These are phyloP conservation scores for Trichosanthes truncata DNA, from an alignment of 306 rosid species.

Conservation along the genomic window DNA sequence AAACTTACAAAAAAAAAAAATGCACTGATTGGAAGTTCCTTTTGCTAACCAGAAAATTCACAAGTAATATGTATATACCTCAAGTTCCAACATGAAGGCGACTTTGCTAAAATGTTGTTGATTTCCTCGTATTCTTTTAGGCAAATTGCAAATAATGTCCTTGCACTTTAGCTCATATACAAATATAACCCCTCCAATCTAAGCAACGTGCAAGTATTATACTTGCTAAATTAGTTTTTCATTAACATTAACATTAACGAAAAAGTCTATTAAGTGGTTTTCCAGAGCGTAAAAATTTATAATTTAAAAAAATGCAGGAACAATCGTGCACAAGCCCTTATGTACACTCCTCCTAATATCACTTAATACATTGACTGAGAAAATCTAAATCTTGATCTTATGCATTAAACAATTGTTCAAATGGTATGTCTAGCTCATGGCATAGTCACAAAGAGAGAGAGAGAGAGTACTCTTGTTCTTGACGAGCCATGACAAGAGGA, in stretches of 20 bases:
- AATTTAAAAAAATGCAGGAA: background rate
- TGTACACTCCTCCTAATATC: background rate
- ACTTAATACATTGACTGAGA: background rate
- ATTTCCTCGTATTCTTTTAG: background rate
- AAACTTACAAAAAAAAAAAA: background rate
- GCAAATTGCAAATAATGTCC: background rate
- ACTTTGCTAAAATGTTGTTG: background rate
- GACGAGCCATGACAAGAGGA: constrained; percentile 58
- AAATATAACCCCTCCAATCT: background rate
- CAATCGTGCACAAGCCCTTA: background rate
- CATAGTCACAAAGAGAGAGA: background rate
- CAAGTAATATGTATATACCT: background rate
- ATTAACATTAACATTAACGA: background rate
- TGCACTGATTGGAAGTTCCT: background rate
- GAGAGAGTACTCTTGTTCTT: constrained; percentile 61
- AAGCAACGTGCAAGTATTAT: background rate
- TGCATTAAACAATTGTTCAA: background rate
- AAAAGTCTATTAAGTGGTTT: background rate
- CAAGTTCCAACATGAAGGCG: background rate
- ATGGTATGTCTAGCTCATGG: background rate
- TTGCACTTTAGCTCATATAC: background rate
- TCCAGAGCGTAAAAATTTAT: background rate
- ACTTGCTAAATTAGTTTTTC: background rate
- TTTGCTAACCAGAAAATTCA: background rate
- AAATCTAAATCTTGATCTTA: background rate